These are phyloP conservation scores for Penicillium roqueforti DNA, from an alignment of 495 filamentous ascomycete species.

Conservation along the genomic window DNA sequence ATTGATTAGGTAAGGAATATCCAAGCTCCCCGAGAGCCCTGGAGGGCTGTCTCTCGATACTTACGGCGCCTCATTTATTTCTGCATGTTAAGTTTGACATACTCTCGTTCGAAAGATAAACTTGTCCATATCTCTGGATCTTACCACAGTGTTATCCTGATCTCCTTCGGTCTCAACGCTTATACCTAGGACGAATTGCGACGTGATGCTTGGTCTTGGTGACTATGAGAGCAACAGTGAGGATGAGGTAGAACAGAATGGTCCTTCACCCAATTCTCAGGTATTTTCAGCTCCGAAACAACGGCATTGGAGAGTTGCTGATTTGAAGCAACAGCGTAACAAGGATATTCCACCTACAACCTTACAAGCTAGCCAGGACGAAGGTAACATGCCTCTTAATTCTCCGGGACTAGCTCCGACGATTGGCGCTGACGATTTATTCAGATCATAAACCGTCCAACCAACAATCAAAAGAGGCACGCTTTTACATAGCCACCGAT, in stretches of 20 bases:
- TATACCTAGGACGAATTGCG: background rate
- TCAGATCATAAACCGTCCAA: slow-evolving; percentile 4
- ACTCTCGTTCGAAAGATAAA: background rate
- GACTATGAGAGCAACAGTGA: slow-evolving; percentile 77
- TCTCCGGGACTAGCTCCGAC: background rate
- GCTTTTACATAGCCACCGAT: background rate
- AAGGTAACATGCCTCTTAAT: slow-evolving; percentile 16
- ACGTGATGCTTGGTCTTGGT: slow-evolving; percentile 61
- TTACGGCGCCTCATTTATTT: background rate
- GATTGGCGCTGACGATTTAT: slow-evolving; percentile 8
- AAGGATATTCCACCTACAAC: slow-evolving; percentile 1
- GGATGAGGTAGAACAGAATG: slow-evolving; percentile 49
- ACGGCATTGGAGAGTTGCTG: background rate
- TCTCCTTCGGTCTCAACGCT: background rate
- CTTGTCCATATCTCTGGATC: background rate
- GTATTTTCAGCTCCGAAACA: slow-evolving; percentile 9
- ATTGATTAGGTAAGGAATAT: slow-evolving; percentile 36
- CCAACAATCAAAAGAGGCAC: background rate
- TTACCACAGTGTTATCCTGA: too few relatives aligned
- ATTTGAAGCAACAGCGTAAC: background rate
- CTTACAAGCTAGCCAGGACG: slow-evolving; percentile 5
- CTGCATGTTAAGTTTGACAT: background rate
- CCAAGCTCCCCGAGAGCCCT: slow-evolving; percentile 9
- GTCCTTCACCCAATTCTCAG: slow-evolving; percentile 13
- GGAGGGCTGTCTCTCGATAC: background rate